Conservation (phyloP, 2,329 filamentous ascomycete genomes). For the Blumeriella jaapii region DNA sequence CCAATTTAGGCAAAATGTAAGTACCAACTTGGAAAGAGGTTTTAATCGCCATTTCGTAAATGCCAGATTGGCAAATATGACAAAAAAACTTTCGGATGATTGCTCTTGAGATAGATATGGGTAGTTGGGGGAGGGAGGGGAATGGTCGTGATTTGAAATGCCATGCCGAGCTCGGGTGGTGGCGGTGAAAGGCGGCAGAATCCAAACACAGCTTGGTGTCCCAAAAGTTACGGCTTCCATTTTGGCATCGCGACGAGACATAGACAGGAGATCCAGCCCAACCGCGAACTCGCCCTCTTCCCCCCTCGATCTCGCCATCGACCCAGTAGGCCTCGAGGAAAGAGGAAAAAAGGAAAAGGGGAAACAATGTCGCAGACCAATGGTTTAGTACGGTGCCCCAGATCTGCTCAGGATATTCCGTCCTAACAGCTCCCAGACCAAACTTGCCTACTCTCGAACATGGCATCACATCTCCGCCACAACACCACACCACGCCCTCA, state of each 20-base stretch:
- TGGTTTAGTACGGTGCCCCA: slow-evolving; percentile 51
- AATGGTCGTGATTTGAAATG: slow-evolving; percentile 20
- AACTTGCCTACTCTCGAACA: slow-evolving; percentile 87
- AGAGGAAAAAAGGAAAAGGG: slow-evolving; percentile 20
- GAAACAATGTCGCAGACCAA: slow-evolving; percentile 65
- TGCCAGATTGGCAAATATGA: not conserved
- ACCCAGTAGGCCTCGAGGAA: slow-evolving; percentile 19
- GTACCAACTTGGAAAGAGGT: slow-evolving; percentile 27
- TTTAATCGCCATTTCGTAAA: slow-evolving; percentile 24
- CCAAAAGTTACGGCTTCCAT: slow-evolving; percentile 7
- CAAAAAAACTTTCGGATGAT: too few species aligned
- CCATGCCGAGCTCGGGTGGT: slow-evolving; percentile 9
- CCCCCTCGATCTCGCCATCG: not conserved
- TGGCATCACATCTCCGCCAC: slow-evolving; percentile 82
- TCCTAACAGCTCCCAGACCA: slow-evolving; percentile 48
- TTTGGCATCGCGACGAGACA: slow-evolving; percentile 3
- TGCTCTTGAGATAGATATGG: too few species aligned
- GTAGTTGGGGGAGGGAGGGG: slow-evolving; percentile 1
- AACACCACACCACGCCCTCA: slow-evolving; percentile 48
- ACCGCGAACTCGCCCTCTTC: not conserved
- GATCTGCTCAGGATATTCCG: not conserved
- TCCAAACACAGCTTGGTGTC: not conserved
- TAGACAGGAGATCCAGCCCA: too few species aligned
- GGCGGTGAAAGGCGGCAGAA: too few species aligned
- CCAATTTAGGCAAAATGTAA: slow-evolving; percentile 4